Evolutionary conservation across 352 stramenopile genomes (phyloP), one percentile per base, ranked within the genome.

Genomic region (Phytophthora macrochlamydospora): DNA sequence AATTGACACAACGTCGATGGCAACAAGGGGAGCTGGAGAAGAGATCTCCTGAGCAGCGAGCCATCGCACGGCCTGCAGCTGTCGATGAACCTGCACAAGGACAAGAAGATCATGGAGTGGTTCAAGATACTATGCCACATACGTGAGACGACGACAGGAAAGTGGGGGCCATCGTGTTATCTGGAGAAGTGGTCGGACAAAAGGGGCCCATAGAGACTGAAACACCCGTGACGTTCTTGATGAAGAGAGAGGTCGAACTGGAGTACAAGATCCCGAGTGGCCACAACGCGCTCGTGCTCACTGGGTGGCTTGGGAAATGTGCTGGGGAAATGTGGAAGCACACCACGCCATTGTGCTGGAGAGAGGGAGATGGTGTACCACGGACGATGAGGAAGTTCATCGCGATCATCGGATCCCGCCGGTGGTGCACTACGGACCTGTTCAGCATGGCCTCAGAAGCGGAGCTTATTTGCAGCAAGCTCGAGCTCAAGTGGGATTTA

Each of bases 361-460:
- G 29, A 30, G 69, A 79, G 13, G 79, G 82, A 9, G 74, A 89
- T 38, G 77, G 82, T 13, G 58, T 92, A 67, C 66, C 4, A 71
- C 68, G 18, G 65, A 71, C 2, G 60, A 71, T 31, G 53, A 65
- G 5, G 58, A 76, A 92, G 72, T 88, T 90, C 44, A 81, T 91
- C 31, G 67, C 89, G 32, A 76, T 89, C 51, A 81, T 59, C 40
- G 81, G 42, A 75, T 87, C 51, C 82, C 91, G 52, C 76, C 78
- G 7, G 72, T 91, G 8, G 75, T 83, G 37, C 83, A 89, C 56
- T 83, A 92, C 48, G 84, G 84, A 11, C 82, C 84, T 31, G 18
- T 92, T 91, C 48, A 80, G 91, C 52, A 92, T 92, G 82, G 89
- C 65, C 33, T 87, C 75, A 35, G 51, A 77, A 32, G 65, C 59